Evolutionary conservation across 768 basidiomycete species (phyloP), one percentile per base, ranked within the genome.

Genomic region (Lactifluus rugatus): DNA sequence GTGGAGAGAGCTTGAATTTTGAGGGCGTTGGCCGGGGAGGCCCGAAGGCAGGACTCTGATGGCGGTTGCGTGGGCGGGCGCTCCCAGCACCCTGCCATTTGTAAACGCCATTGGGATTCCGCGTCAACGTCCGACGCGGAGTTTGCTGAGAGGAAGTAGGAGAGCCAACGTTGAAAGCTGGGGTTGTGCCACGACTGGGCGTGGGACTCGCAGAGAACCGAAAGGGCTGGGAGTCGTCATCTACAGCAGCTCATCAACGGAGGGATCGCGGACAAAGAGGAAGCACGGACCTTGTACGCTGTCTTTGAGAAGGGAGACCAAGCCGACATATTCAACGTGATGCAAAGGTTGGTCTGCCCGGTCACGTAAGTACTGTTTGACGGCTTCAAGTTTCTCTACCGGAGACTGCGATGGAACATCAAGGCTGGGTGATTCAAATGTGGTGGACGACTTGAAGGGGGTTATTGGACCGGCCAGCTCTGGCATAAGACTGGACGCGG

Each of bases 51-150:
- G 87, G 86, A 9, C 87, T 87, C 52, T 80, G 78, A 66, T 82
- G 87, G 44, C 86, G 82, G 68, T 87, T 89, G 48, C 79, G 79
- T 19, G 75, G 72, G 64, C 78, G 82, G 13, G 88, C 81, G 64
- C 85, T 88, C 44, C 87, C 87, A 32, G 75, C 84, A n/a, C 88
- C 89, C 62, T 83, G 78, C 84, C 84, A 89, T 48, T 77, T 76
- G 69, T 85, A 85, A 34, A 72, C 66, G 21, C 88, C 88, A 66
- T 90, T 91, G 0, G 88, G 88, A 65, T 91, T 91, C 66, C 73
- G 80, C 21, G 76, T 67, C 7, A 90, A 71, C 10, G 77, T 82
- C 66, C 78, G 82, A 17, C 76, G 76, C 5, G 81, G 74, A 16
- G 76, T 66, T 37, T 70, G 71, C 5, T 54, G 57, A 28, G 70